Conservation (phyloP, 495 filamentous ascomycete genomes). For the Acidomyces sp. region DNA sequence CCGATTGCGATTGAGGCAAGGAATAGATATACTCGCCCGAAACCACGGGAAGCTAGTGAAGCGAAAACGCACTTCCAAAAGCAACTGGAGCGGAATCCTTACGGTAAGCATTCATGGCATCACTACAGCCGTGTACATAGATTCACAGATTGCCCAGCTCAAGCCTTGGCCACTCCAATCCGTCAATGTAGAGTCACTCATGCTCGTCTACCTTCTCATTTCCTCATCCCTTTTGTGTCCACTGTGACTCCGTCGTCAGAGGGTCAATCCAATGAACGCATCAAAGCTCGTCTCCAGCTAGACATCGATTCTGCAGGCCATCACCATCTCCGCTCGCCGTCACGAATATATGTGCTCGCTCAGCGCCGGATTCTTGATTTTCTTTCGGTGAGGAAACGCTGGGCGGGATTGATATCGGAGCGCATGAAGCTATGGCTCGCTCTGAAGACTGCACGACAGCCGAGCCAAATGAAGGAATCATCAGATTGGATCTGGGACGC, state of each 20-base stretch:
- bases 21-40: constrained; percentile 43
- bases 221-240: constrained; percentile 51
- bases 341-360: constrained; percentile 5
- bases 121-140: constrained; percentile 15
- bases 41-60: constrained; percentile 1
- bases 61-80: constrained; percentile 35
- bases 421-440: constrained; percentile 30
- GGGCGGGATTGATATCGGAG: constrained; percentile 23
- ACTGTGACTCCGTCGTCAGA: constrained; percentile 38
- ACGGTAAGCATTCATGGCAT: constrained; percentile 33
- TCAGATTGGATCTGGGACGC: constrained; percentile 4
- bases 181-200: constrained; percentile 49
- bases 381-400: constrained; percentile 5
- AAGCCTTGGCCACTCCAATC: constrained; percentile 51
- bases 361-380: constrained; percentile 3
- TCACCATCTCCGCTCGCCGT: neutral
- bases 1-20: constrained; percentile 11
- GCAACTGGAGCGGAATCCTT: constrained; percentile 44
- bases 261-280: constrained; percentile 21
- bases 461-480: neutral
- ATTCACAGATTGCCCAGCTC: constrained; percentile 31
- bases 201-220: constrained; percentile 43
- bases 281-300: neutral
- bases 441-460: neutral
- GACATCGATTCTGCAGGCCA: neutral